Evolutionary conservation across 2,329 filamentous ascomycete genomes (phyloP).

Genomic region (Penicillium olsonii): DNA sequence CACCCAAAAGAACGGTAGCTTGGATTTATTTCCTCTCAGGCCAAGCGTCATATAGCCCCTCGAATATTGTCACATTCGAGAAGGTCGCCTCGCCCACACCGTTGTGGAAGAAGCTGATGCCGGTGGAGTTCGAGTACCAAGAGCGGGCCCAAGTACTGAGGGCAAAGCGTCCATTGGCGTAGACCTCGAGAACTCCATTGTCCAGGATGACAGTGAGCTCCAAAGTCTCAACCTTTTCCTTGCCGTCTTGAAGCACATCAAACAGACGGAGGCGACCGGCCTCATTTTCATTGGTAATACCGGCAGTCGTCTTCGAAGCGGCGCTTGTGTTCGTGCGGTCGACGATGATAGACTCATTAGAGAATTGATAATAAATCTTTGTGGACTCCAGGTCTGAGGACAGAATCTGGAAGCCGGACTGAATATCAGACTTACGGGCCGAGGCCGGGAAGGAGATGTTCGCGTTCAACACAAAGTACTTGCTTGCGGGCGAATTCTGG

Average conservation of each 20-base stretch:
- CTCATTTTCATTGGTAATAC: constrained; percentile 10
- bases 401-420: constrained; percentile 19
- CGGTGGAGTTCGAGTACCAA: constrained; percentile 22
- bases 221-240: constrained; percentile 15
- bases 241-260: constrained; percentile 8
- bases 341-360: constrained; percentile 22
- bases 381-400: constrained; percentile 16
- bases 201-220: constrained; percentile 23
- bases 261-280: constrained; percentile 18
- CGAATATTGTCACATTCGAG: constrained; percentile 14
- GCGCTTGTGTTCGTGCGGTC: constrained; percentile 21
- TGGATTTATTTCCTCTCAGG: constrained; percentile 4
- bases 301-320: constrained; percentile 12
- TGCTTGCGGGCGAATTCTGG: constrained; percentile 1
- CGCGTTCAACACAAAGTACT: constrained; percentile 4
- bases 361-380: constrained; percentile 23
- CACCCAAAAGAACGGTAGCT: neutral
- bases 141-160: constrained; percentile 22
- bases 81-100: constrained; percentile 17
- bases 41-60: constrained; percentile 24
- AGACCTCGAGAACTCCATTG: constrained; percentile 18
- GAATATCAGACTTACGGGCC: neutral
- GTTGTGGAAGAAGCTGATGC: constrained; percentile 21
- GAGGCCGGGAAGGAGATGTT: constrained; percentile 4
- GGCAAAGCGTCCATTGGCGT: constrained; percentile 24